Conservation (phyloP, 2,329 filamentous ascomycete genomes). For the Biscogniauxia marginata region DNA sequence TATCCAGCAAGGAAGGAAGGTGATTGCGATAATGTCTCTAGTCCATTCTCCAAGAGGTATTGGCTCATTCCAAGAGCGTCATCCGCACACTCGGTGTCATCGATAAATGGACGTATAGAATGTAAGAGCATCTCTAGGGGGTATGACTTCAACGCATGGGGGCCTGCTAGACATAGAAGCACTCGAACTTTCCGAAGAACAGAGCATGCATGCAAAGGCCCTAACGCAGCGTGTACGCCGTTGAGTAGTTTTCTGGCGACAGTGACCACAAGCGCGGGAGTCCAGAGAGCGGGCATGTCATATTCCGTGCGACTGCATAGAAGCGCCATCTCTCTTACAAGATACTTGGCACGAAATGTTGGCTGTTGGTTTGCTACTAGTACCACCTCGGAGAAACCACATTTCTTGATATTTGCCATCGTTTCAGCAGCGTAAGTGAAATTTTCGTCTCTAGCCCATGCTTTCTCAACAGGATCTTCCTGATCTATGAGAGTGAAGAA, state of each 20-base stretch:
- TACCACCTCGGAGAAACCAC: constrained; percentile 62
- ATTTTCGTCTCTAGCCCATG: constrained; percentile 57
- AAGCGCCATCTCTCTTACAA: constrained; percentile 72
- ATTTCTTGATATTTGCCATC: constrained; percentile 67
- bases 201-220: constrained; percentile 82
- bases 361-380: constrained; percentile 83
- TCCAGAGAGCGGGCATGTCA: constrained; percentile 68
- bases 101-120: constrained; percentile 73
- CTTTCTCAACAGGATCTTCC: constrained; percentile 69
- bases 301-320: constrained; percentile 72
- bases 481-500: constrained; percentile 78
- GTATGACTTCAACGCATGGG: constrained; percentile 72
- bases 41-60: constrained; percentile 74
- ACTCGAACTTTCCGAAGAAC: constrained; percentile 84
- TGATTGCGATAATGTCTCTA: constrained; percentile 58
- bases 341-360: constrained; percentile 74
- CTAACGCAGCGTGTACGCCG: constrained; percentile 77
- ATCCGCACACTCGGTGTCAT: constrained; percentile 83
- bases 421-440: constrained; percentile 62
- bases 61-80: constrained; percentile 85
- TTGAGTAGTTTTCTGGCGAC: constrained; percentile 77
- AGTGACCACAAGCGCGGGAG: constrained; percentile 68
- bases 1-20: constrained; percentile 81
- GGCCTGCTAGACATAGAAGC: constrained; percentile 73
- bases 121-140: constrained; percentile 88